Conservation (phyloP, 257 asterid species). For the Lantana camara region DNA sequence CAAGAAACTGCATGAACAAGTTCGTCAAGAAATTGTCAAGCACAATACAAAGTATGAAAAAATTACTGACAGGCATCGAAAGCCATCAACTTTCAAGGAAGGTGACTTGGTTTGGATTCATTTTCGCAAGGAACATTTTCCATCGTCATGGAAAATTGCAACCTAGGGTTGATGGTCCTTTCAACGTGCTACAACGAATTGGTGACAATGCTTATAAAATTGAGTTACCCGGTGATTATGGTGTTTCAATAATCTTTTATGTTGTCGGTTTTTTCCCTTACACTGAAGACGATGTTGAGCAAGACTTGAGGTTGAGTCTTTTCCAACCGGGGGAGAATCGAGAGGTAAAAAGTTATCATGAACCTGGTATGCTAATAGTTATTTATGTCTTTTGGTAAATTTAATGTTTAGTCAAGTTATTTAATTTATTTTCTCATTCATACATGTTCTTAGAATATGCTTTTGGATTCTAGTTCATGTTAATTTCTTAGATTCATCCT, state of each 20-base stretch:
- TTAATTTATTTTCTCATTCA: no score
- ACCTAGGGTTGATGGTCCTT: neutral
- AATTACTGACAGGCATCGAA: no score
- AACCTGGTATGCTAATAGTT: no score
- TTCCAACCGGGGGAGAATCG: neutral
- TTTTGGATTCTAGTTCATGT: no score
- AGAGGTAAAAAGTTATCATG: no score
- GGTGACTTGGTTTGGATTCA: neutral
- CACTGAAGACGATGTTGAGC: neutral
- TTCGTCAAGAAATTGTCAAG: neutral
- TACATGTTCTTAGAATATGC: no score
- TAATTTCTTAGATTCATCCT: no score
- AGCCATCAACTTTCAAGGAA: neutral
- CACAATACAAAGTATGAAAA: neutral
- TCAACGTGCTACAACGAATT: neutral
- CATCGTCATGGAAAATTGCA: constrained; percentile 1
- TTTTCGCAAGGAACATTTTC: neutral
- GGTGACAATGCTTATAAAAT: neutral
- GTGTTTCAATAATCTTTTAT: neutral
- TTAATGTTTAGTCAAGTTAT: no score
- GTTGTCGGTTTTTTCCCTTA: neutral
- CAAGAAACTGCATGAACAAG: no score
- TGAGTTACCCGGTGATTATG: neutral
- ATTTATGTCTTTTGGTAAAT: no score
- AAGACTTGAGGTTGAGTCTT: neutral